Evolutionary conservation across 352 stramenopile genomes (phyloP).

Genomic region (Thalassiosira hispida): DNA sequence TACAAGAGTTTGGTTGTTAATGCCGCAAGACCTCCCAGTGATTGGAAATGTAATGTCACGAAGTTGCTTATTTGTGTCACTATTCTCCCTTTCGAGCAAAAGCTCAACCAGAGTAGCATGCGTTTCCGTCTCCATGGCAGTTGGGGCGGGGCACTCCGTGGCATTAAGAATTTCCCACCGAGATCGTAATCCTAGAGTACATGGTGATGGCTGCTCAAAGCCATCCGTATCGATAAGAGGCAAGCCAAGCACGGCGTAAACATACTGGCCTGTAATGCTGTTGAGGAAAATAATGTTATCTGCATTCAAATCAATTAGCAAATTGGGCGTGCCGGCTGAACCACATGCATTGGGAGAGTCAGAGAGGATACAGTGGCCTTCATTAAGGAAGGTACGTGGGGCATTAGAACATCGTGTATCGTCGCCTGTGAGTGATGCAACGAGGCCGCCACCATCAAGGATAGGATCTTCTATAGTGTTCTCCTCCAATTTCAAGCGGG

Average conservation of each 20-base stretch:
- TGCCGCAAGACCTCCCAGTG: slow-evolving; percentile 35
- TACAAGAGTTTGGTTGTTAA: slow-evolving; percentile 14
- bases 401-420: slow-evolving; percentile 60
- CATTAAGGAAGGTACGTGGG: slow-evolving; percentile 62
- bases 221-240: slow-evolving; percentile 40
- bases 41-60: slow-evolving; percentile 60
- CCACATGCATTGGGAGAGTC: slow-evolving; percentile 45
- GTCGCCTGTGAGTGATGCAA: slow-evolving; percentile 41
- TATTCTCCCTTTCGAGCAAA: slow-evolving; percentile 21
- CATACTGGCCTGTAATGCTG: slow-evolving; percentile 58
- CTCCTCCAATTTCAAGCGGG: slow-evolving; percentile 44
- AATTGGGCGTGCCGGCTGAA: slow-evolving; percentile 33
- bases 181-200: slow-evolving; percentile 46
- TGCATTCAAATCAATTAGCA: slow-evolving; percentile 55
- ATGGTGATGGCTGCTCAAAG: slow-evolving; percentile 46
- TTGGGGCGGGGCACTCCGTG: slow-evolving; percentile 39
- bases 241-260: slow-evolving; percentile 64
- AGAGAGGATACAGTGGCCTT: slow-evolving; percentile 57
- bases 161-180: slow-evolving; percentile 59
- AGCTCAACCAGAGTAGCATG: slow-evolving; percentile 46
- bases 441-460: slow-evolving; percentile 58
- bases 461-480: slow-evolving; percentile 56
- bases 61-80: slow-evolving; percentile 56
- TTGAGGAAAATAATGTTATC: slow-evolving; percentile 51
- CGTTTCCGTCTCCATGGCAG: slow-evolving; percentile 35